Base-by-base conservation (phyloP, 1,284 basidiomycete genomes). In the Irpex rosettiformis region DNA sequence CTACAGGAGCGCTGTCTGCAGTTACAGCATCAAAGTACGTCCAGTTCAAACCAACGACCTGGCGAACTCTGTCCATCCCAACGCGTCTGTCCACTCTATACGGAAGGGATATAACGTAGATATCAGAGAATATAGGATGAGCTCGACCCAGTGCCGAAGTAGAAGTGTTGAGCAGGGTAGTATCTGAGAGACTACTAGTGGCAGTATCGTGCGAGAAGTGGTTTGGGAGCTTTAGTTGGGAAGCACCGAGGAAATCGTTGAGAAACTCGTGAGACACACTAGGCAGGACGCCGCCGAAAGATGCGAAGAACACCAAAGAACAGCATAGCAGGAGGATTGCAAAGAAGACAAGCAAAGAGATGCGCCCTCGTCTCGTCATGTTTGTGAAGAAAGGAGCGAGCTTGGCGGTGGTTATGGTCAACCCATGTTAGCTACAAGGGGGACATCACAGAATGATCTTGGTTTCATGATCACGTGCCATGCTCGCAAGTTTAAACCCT, bases 61-160 rank as follows among this genome's bases (percentile, higher is more conserved):
- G 65, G 18, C 79, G 76, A 7, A 88, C 69, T 13, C 61, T 63
- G 55, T 85, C 81, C 84, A 88, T 88, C 40, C 79, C 72, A n/a
- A 63, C 58, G 10, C 79, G 76, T 21, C 86, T 73, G 61, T 85
- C 84, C 3, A 63, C 59, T 42, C 86, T 76, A 24, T 68, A 72
- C 7, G 81, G 78, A 13, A 87, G 78, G 21, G 85, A 87, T 30
- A 91, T 65, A 2, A 90, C 81, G 63, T 82, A 85, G 56, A 84
- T 77, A 16, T 70, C 66, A 3, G 76, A 71, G 42, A 61, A 61
- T 3, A 27, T 11, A 2, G n/a, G 25, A 29, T 13, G 27, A 13
- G 7, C 18, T 27, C 27, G 48, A 22, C 6, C 10, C 24, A 10
- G 22, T 24, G 48, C 8, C 7, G 7, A 25, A 7, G 13, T 25